A percentile compares a stretch with the other conserved stretches of the same genome.
phyloP scores from a whole-genome alignment of 768 basidiomycete species.

The Suillus sp. region DNA sequence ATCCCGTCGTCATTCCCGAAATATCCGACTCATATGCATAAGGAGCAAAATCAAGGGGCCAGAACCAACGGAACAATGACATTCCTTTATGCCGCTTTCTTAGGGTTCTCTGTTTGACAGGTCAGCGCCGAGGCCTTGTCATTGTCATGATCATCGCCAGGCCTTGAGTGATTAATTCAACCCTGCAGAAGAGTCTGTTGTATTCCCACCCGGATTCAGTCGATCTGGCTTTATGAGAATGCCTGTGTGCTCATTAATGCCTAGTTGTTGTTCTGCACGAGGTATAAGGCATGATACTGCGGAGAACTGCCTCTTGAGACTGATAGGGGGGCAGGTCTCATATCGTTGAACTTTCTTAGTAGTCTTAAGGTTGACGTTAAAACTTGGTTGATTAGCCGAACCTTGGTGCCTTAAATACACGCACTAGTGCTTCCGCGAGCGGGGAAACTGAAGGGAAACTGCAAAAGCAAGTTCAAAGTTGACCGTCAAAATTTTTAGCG shows the following conservation, averaged over 20 bases:
- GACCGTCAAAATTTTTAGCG: constrained; percentile 9
- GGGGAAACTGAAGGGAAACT: constrained; percentile 11
- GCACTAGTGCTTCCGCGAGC: constrained; percentile 10
- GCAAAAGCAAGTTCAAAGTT: constrained; percentile 8
- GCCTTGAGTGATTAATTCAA: constrained; percentile 12
- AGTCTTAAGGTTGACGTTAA: background rate
- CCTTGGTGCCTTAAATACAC: constrained; percentile 23
- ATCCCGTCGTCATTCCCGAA: constrained; percentile 19
- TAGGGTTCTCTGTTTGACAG: background rate
- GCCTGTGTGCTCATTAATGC: constrained; percentile 14
- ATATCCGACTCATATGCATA: background rate
- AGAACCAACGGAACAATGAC: constrained; percentile 10
- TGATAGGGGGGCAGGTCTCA: background rate
- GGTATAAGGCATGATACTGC: constrained; percentile 15
- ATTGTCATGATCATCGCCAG: background rate
- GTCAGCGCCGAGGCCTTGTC: constrained; percentile 13
- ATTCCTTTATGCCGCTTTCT: constrained; percentile 8
- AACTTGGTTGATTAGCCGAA: constrained; percentile 24
- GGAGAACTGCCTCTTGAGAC: background rate
- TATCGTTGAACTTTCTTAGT: background rate
- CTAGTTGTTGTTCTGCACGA: background rate
- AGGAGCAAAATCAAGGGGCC: background rate
- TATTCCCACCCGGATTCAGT: constrained; percentile 20
- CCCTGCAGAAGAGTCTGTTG: constrained; percentile 4
- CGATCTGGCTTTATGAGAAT: constrained; percentile 18